phyloP scores from a whole-genome alignment of 2,329 filamentous ascomycete genomes.

The Scedosporium dehoogii region DNA sequence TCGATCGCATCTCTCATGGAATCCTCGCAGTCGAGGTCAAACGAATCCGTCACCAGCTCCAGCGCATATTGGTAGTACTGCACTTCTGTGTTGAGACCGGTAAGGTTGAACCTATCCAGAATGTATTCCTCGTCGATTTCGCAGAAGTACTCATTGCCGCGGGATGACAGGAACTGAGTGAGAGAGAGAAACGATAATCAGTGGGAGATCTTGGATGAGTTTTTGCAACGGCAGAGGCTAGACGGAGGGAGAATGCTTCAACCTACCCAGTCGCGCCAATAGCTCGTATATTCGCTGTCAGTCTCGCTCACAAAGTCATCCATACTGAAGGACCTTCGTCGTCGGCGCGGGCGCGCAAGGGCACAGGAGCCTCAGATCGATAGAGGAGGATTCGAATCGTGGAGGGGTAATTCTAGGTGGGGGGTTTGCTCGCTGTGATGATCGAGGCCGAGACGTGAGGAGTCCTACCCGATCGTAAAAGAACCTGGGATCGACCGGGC shows the following conservation, averaged over 20 bases:
- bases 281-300: slow-evolving; percentile 97
- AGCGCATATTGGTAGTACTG: slow-evolving; percentile 99
- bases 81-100: slow-evolving; percentile 91
- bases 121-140: slow-evolving; percentile 99
- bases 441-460: no score
- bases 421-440: no score
- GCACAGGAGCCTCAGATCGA: background rate
- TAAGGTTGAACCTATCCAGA: slow-evolving; percentile 96
- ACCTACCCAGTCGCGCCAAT: slow-evolving; percentile 98
- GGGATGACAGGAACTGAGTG: slow-evolving; percentile 84
- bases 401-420: no score
- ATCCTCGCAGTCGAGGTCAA: slow-evolving; percentile 97
- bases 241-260: background rate
- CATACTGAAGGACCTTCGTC: slow-evolving; percentile 43
- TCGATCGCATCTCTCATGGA: slow-evolving; percentile 97
- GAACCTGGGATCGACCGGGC: no score
- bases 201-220: background rate
- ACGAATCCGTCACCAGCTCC: slow-evolving; percentile 94
- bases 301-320: slow-evolving; percentile 97
- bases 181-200: background rate
- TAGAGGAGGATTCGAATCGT: no score
- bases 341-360: background rate
- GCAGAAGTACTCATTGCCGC: slow-evolving; percentile 98
- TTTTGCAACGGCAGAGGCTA: background rate
- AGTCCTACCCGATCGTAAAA: no score